Evolutionary conservation across 2,329 filamentous ascomycete species (phyloP).

Genomic region (Diplodia intermedia): DNA sequence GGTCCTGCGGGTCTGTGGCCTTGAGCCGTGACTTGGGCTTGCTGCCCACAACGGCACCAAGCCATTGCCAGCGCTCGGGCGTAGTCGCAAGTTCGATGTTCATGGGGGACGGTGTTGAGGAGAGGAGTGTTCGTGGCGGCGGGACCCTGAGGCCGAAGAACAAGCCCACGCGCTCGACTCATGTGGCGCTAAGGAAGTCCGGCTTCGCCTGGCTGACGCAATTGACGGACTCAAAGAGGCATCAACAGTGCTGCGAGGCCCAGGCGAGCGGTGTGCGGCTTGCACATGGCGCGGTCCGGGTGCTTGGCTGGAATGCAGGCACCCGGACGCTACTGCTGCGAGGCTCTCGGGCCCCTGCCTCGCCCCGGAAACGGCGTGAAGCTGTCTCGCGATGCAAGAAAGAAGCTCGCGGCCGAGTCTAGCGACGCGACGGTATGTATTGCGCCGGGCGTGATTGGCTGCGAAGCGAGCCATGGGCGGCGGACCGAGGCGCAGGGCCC

Average conservation of each 20-base stretch:
- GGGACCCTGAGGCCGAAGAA: slow-evolving; percentile 18
- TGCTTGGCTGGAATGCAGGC: slow-evolving; percentile 24
- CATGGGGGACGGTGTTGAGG: slow-evolving; percentile 18
- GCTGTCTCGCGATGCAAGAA: slow-evolving; percentile 1
- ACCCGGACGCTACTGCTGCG: slow-evolving; percentile 3
- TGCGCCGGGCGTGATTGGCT: slow-evolving; percentile 15
- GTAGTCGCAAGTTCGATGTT: slow-evolving; percentile 22
- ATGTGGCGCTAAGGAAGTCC: slow-evolving; percentile 28
- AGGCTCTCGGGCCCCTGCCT: background rate
- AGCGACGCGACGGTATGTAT: background rate
- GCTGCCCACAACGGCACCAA: slow-evolving; percentile 27
- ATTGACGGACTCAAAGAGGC: slow-evolving; percentile 19
- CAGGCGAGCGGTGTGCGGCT: slow-evolving; percentile 22
- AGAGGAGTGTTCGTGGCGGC: background rate
- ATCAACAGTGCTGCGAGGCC: background rate
- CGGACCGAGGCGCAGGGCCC: background rate
- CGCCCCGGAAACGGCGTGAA: slow-evolving; percentile 20
- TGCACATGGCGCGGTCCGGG: slow-evolving; percentile 21
- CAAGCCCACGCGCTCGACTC: slow-evolving; percentile 28
- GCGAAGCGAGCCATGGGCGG: slow-evolving; percentile 1
- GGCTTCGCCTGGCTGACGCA: slow-evolving; percentile 22
- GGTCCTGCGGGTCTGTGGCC: slow-evolving; percentile 25
- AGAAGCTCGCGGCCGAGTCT: slow-evolving; percentile 9
- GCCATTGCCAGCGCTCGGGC: slow-evolving; percentile 32
- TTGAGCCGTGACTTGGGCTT: slow-evolving; percentile 16